Conservation (phyloP, 148 eudicot species). For the Linanthus parryae region DNA sequence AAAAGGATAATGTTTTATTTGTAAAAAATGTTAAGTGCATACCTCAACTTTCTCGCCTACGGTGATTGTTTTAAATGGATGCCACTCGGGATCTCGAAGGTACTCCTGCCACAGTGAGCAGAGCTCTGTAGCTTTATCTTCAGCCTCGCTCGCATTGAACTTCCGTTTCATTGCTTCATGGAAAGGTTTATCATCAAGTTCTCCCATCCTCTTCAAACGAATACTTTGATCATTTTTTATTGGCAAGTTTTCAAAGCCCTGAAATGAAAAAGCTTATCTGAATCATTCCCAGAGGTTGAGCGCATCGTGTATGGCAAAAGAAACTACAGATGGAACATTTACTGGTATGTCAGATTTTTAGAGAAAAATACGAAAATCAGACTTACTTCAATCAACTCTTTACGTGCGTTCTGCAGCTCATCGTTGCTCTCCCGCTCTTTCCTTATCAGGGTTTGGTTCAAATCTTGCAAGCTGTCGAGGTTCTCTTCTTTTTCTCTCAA, state of each 20-base stretch:
- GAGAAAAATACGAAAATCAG: too few relatives aligned
- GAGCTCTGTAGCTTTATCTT: conserved; percentile 71
- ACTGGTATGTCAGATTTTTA: too few relatives aligned
- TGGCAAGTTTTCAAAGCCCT: conserved; percentile 73
- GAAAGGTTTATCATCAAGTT: conserved; percentile 68
- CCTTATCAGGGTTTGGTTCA: conserved; percentile 76
- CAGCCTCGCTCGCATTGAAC: conserved; percentile 55
- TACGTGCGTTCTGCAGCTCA: conserved; percentile 90
- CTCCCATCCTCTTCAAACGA: conserved; percentile 92
- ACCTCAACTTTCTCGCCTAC: conserved; percentile 40
- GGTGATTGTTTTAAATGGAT: conserved; percentile 60
- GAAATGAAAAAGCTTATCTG: conserved; percentile 9
- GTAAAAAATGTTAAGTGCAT: conserved; percentile 8
- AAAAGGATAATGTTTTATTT: not conserved
- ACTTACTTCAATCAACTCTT: conserved; percentile 80
- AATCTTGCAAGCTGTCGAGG: conserved; percentile 52
- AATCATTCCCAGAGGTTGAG: not conserved
- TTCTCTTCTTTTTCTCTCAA: conserved; percentile 77
- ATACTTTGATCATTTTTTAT: conserved; percentile 31
- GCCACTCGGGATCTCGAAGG: conserved; percentile 93
- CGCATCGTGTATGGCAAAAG: too few relatives aligned
- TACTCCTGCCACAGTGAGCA: conserved; percentile 92
- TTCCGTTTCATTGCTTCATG: conserved; percentile 61
- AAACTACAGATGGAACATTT: too few relatives aligned
- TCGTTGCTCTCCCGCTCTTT: conserved; percentile 85